phyloP scores from a whole-genome alignment of 2,329 filamentous ascomycete species.

The Aphanocladium album region DNA sequence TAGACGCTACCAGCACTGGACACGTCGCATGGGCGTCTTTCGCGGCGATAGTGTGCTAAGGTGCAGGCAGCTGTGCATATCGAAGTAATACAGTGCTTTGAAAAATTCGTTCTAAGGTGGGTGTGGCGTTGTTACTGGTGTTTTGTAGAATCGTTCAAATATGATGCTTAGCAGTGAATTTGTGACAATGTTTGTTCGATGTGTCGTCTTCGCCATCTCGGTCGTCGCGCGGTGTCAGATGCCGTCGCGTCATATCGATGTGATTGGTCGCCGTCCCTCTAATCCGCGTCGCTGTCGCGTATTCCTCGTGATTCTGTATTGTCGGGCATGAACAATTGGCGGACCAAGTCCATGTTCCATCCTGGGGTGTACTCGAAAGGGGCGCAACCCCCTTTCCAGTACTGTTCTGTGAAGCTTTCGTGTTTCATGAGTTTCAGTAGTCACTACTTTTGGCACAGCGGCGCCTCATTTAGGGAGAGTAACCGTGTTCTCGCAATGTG shows the following conservation, averaged over 20 bases:
- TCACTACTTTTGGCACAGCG: constrained; percentile 6
- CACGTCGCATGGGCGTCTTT: constrained; percentile 9
- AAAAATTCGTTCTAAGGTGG: not conserved
- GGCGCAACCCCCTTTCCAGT: constrained; percentile 1
- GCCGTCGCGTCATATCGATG: not conserved
- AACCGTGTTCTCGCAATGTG: not conserved
- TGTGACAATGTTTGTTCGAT: constrained; percentile 7
- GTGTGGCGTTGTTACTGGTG: constrained; percentile 6
- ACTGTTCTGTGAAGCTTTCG: constrained; percentile 7
- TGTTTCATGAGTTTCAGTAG: constrained; percentile 6
- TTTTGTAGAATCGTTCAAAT: constrained; percentile 5
- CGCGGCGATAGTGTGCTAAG: constrained; percentile 5
- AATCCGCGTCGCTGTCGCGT: constrained; percentile 7
- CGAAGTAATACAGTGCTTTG: constrained; percentile 3
- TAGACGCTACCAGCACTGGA: constrained; percentile 5
- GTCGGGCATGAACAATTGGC: constrained; percentile 6
- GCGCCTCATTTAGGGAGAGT: constrained; percentile 3
- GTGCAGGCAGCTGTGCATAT: constrained; percentile 7
- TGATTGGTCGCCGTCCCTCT: not conserved
- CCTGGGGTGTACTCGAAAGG: constrained; percentile 6
- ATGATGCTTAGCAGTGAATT: constrained; percentile 6
- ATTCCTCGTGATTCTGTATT: constrained; percentile 7
- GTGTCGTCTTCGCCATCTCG: not conserved
- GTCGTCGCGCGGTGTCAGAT: not conserved
- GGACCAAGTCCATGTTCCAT: constrained; percentile 7